Base-by-base conservation (phyloP, 345 rosid species). In the Boechera retrofracta region DNA sequence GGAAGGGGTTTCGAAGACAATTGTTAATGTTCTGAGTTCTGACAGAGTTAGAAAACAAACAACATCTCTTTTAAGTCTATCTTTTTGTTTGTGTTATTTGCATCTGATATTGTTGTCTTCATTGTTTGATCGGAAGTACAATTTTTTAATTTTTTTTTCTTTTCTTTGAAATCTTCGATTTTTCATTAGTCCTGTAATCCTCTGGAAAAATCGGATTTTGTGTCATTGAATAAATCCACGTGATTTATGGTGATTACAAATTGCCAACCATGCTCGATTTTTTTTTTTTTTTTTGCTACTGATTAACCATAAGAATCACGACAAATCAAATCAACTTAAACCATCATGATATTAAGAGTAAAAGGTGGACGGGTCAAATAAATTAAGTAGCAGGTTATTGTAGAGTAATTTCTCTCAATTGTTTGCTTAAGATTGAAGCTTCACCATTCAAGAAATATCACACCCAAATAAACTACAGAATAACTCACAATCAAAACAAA, bases 381-480 rank as follows among this genome's bases (percentile, higher is more conserved):
- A 10, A 26, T 1, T 12, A 42, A 11, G 15, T 42, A 42, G 47
- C n/a, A 11, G 6, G 47, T 42, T 42, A 42, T 42, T 42, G 47
- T 42, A 12, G 52, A 51, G 6, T 64, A 36, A n/a, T 24, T 36
- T 10, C 26, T n/a, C 60, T 36, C 48, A 67, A 57, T 7, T 33
- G 70, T 62, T 62, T 69, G 41, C 68, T 59, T 39, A 67, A 75
- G 29, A 21, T 5, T 8, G 29, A 69, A 69, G 12, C 39, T 16
- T 29, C 61, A 76, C 36, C 10, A 53, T 29, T 52, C 62, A 56
- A 68, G 55, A 58, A 42, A 42, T 8, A 52, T 32, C 70, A 69
- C 74, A 68, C 55, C 28, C 49, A 52, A 60, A 33, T 62, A 77
- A 54, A 63, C 80, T 77, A 77, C 32, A 69, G 2, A 70, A 53